Base-by-base conservation (phyloP, 305 asterid species). In the Solanum chacoense region DNA sequence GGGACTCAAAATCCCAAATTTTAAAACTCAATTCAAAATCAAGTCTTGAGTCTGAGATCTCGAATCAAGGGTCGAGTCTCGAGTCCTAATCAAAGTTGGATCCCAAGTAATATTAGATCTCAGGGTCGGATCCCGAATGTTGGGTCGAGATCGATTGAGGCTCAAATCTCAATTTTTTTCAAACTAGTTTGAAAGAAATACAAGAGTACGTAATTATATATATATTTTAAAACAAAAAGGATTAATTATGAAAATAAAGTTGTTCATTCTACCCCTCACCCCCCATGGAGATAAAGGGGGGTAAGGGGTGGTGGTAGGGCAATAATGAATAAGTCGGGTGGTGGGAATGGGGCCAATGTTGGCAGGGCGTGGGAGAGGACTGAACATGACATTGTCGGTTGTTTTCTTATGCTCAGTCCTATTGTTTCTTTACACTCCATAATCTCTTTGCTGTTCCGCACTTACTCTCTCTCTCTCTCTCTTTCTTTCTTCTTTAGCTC, bases 361-460 rank as follows among this genome's bases (percentile, higher is more conserved):
- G 96, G 99, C 99, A 96, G 99, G 97, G 99, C 98, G 98, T 96
- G 99, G 98, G 97, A 40, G 50, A 95, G 97, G 99, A 93, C 93
- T 50, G 98, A 96, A 95, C 98, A 95, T 95, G 98, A 96, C 98
- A 31, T 94, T 95, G 99, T 96, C 98, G 97, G 98, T 94, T 94
- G 95, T 95, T 94, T 96, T 93, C 67, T 93, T 91, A 91, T 91
- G 92, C 90, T 92, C 94, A 90, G 89, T 90, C 90, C 74, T 80
- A 26, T 91, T 35, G 87, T 91, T 90, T 65, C 81, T 16, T 71
- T 26, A 37, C 72, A 24, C 67, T 8, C 37, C 37, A 81, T 91
- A 91, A 90, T 93, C 93, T 88, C 88, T 86, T 31, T 26, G 65
- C 88, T 36, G 78, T 67, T 86, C 63, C 88, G 38, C 67, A 40